Conservation (phyloP, 129 eudicot species). For the Centaurea solstitialis region DNA sequence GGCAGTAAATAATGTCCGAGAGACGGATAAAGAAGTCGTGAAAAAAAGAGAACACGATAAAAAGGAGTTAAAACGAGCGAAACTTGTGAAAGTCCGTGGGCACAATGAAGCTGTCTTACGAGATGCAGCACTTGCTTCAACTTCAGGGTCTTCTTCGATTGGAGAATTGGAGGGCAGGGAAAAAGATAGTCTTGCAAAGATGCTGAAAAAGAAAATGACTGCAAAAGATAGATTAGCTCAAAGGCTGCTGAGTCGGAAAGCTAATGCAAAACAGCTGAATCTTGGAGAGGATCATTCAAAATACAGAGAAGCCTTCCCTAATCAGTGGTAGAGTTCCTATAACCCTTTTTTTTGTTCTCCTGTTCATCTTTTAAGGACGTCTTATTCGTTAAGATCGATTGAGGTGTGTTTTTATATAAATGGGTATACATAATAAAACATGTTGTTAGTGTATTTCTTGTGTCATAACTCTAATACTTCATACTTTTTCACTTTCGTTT, state of each 20-base stretch:
- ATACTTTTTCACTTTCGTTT: background rate
- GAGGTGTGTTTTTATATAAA: background rate
- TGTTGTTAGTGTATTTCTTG: background rate
- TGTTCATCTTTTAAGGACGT: background rate
- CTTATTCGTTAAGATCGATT: background rate
- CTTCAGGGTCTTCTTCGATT: constrained; percentile 58
- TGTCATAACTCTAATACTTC: background rate
- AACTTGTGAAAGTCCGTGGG: constrained; percentile 71
- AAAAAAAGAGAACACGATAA: constrained; percentile 56
- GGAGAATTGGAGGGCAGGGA: constrained; percentile 48
- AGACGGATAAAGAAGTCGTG: constrained; percentile 61
- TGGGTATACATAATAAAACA: constrained; percentile 1
- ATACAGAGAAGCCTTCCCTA: constrained; percentile 90
- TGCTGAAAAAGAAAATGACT: constrained; percentile 85
- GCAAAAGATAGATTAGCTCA: constrained; percentile 66
- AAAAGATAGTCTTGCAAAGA: constrained; percentile 73
- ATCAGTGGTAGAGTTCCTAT: constrained; percentile 69
- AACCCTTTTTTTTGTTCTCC: background rate
- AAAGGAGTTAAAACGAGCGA: constrained; percentile 70
- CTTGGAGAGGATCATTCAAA: constrained; percentile 61
- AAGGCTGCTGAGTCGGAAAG: constrained; percentile 61
- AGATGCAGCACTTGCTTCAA: constrained; percentile 89
- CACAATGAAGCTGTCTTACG: constrained; percentile 75
- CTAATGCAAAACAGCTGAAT: constrained; percentile 52
- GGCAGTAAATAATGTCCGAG: constrained; percentile 80